Percentiles rank a stretch among this genome's conserved stretches.
Evolutionary conservation across 495 filamentous ascomycete genomes (phyloP).

Genomic region (Articulospora tetracladia): DNA sequence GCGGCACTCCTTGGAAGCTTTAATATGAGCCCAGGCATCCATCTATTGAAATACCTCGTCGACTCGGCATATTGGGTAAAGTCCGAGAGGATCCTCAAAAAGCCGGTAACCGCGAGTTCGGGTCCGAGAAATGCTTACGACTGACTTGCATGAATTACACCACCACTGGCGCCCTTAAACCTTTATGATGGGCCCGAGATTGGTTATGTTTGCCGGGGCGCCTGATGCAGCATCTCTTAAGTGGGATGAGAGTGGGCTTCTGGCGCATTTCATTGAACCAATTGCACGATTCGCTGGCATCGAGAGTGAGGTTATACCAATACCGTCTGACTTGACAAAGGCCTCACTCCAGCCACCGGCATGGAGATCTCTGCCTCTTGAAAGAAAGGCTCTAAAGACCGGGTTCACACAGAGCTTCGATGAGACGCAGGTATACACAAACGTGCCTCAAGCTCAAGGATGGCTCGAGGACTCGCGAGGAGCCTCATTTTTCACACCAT

Average conservation of each 20-base stretch:
- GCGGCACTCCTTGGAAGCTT: no score
- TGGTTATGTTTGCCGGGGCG: constrained; percentile 57
- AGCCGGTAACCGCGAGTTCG: background rate
- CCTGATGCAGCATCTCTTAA: constrained; percentile 48
- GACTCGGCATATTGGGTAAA: background rate
- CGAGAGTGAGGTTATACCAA: constrained; percentile 2
- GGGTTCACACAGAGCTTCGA: constrained; percentile 41
- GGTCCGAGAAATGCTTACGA: background rate
- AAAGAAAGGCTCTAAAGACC: constrained; percentile 31
- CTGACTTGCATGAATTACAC: background rate
- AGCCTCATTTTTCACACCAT: constrained; percentile 47
- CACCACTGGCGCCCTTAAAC: background rate
- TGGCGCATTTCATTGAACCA: constrained; percentile 39
- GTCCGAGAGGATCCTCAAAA: background rate
- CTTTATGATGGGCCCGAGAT: constrained; percentile 22
- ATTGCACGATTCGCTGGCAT: constrained; percentile 44
- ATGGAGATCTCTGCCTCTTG: constrained; percentile 46
- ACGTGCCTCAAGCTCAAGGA: constrained; percentile 35
- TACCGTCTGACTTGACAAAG: constrained; percentile 14
- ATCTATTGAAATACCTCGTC: no score
- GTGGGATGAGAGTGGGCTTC: constrained; percentile 51
- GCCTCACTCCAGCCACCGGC: constrained; percentile 28
- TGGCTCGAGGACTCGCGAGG: constrained; percentile 24
- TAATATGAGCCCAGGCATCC: no score
- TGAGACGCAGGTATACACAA: constrained; percentile 31